Conservation (phyloP, 306 rosid species). For the Prunus fruticosa region DNA sequence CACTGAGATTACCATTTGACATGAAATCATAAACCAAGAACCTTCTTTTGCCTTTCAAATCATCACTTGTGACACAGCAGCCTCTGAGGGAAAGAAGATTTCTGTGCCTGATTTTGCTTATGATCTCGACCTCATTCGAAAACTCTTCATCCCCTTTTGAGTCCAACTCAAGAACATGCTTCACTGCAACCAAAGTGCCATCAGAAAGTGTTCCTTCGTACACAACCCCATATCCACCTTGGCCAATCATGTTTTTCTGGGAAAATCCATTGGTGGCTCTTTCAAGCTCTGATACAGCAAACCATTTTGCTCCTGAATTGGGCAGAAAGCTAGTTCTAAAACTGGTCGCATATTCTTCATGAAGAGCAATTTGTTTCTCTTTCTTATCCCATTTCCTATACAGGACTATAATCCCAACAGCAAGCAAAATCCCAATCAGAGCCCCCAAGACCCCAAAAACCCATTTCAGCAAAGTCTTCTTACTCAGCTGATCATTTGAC, state of each 20-base stretch:
- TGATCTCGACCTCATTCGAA: conserved; percentile 69
- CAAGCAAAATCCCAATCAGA: conserved; percentile 36
- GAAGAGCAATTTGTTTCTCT: conserved; percentile 30
- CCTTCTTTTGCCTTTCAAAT: conserved; percentile 54
- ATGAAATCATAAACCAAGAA: conserved; percentile 71
- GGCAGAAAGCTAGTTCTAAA: conserved; percentile 52
- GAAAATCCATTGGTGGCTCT: conserved; percentile 64
- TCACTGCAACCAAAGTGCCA: conserved; percentile 59
- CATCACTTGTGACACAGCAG: conserved; percentile 67
- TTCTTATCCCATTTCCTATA: conserved; percentile 44
- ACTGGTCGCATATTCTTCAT: conserved; percentile 43
- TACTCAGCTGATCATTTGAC: conserved; percentile 16
- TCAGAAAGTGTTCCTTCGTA: conserved; percentile 68
- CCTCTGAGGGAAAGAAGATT: conserved; percentile 73
- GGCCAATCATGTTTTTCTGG: conserved; percentile 60
- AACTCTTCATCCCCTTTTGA: conserved; percentile 72
- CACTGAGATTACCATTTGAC: conserved; percentile 63
- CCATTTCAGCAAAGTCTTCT: conserved; percentile 26
- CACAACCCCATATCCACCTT: conserved; percentile 73
- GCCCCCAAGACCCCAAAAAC: conserved; percentile 53
- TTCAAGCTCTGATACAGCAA: conserved; percentile 60
- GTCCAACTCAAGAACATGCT: conserved; percentile 56
- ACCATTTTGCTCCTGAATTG: conserved; percentile 68
- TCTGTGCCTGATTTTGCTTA: conserved; percentile 75
- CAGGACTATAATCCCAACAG: conserved; percentile 24